phyloP scores from a whole-genome alignment of 2,329 filamentous ascomycete genomes.

The Purpureocillium lavendulum region DNA sequence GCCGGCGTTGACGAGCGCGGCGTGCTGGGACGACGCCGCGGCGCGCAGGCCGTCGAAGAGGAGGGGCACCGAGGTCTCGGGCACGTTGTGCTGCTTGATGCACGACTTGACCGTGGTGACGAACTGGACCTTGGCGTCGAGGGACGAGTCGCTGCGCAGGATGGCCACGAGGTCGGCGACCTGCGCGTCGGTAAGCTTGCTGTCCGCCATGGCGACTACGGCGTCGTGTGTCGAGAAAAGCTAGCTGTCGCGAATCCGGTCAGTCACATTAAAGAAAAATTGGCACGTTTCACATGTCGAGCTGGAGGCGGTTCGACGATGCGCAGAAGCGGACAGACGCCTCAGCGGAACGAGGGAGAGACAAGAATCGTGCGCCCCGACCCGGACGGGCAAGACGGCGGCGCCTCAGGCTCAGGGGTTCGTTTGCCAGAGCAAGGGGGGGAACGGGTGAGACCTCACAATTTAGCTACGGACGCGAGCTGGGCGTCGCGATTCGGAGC shows the following conservation, averaged over 20 bases:
- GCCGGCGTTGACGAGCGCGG: constrained; percentile 69
- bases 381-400: too few species aligned
- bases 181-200: constrained; percentile 49
- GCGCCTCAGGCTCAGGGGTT: too few species aligned
- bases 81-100: constrained; percentile 90
- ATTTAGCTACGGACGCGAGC: not conserved
- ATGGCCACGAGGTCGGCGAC: constrained; percentile 44
- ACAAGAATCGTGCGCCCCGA: too few species aligned
- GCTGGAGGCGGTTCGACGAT: too few species aligned
- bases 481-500: not conserved
- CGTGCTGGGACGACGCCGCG: constrained; percentile 69
- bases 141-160: constrained; percentile 52
- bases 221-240: not conserved
- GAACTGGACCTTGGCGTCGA: constrained; percentile 62
- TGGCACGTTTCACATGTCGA: too few species aligned
- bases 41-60: constrained; percentile 77
- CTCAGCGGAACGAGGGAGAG: too few species aligned
- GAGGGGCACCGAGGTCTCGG: constrained; percentile 59
- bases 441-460: not conserved
- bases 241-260: constrained; percentile 3
- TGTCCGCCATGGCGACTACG: constrained; percentile 36
- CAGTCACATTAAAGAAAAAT: too few species aligned
- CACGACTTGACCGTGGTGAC: constrained; percentile 73
- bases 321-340: too few species aligned
- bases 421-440: too few species aligned